Base-by-base conservation (phyloP, 2,329 filamentous ascomycete genomes). In the Apiospora saccharicola region DNA sequence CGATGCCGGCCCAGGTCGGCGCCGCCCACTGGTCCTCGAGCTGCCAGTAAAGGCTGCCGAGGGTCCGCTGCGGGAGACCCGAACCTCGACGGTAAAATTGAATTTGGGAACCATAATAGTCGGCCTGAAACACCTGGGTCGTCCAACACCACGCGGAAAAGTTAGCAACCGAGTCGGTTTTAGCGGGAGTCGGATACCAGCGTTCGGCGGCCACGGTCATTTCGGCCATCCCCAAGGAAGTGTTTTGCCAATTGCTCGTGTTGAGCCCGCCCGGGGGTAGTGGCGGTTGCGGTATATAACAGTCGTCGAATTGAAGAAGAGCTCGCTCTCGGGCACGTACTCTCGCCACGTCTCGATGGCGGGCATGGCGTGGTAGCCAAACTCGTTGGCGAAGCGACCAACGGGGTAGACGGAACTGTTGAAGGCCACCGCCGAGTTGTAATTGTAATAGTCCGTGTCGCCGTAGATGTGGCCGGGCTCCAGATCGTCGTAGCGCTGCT, bases 1-100 rank as follows among this genome's bases (percentile, higher is more conserved):
- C 90, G 46, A 91, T 87, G 0, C 88, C 87, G 0, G 90, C 88
- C 90, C 90, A 92, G 0, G 88, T 90, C 0, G 90, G 89, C 1
- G 89, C 89, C 74, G 90, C 88, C 89, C 89, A 91, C 72, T 90
- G 87, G 76, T 92, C 90, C 75, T 92, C 89, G 1, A 92, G 82
- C 76, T 92, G 90, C 90, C 90, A 92, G 78, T 91, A 91, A 6
- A 92, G 77, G 14, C 84, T 86, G 0, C 90, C 90, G 2, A 91
- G 83, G 75, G 91, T 89, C 0, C 89, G 83, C 73, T 91, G 86
- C 0, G 85, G 86, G 75, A 86, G 77, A 0, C 89, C 90, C 51
- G 87, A 89, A 0, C 90, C 90, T 6, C 87, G 83, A 6, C 90
- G 85, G 76, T 92, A 92, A 79, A 89, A 91, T 70, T 88, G 84